These are phyloP conservation scores for Podaxis sp. DNA, from an alignment of 768 basidiomycete genomes.

Conservation along the genomic window DNA sequence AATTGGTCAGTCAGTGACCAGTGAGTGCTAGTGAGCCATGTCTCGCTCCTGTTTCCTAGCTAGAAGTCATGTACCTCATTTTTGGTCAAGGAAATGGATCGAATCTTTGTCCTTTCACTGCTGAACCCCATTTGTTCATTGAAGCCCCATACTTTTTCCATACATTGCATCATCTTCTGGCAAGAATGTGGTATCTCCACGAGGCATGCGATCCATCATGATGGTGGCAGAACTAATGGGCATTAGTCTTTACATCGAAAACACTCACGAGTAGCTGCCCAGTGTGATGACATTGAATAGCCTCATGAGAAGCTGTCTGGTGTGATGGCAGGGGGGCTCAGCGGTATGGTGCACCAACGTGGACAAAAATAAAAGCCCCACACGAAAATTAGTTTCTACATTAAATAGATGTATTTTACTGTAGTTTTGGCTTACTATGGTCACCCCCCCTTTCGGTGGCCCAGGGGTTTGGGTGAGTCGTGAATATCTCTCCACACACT, in stretches of 20 bases:
- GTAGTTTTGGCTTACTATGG: no score
- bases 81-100: conserved; percentile 68
- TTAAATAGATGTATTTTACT: no score
- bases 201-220: conserved; percentile 57
- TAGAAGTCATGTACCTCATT: not conserved
- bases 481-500: no score
- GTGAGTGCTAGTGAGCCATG: no score
- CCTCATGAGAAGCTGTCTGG: conserved; percentile 69
- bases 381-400: no score
- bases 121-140: conserved; percentile 80
- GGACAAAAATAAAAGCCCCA: no score
- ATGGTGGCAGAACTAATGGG: conserved; percentile 72
- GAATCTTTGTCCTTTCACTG: conserved; percentile 73
- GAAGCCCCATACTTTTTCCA: conserved; percentile 67
- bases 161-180: conserved; percentile 64
- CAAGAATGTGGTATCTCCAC: conserved; percentile 62
- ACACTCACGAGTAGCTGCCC: no score
- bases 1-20: no score
- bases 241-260: conserved; percentile 67
- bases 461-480: no score
- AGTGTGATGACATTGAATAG: conserved; percentile 7
- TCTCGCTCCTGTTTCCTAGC: no score
- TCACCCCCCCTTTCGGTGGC: no score
- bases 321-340: conserved; percentile 69
- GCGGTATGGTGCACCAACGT: no score